phyloP scores from a whole-genome alignment of 1,139 yeast genomes.

The Geotrichum macrosporum region DNA sequence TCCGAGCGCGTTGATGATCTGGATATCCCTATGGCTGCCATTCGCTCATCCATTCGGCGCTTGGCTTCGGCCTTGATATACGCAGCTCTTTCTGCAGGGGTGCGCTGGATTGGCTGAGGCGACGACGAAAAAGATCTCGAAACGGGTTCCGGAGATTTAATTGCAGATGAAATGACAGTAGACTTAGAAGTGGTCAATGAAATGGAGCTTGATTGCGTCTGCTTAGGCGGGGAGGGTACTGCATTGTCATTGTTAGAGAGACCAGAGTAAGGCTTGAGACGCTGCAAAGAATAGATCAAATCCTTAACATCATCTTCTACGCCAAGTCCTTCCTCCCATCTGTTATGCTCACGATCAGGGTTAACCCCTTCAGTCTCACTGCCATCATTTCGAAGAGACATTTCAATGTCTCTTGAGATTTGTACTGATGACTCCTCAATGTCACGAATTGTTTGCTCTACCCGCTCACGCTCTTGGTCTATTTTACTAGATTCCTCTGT shows the following conservation, averaged over 20 bases:
- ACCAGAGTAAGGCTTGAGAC: slow-evolving; percentile 21
- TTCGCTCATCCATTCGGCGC: slow-evolving; percentile 79
- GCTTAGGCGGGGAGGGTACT: background rate
- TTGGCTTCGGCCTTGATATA: slow-evolving; percentile 88
- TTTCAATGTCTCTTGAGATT: slow-evolving; percentile 58
- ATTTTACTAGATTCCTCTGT: slow-evolving; percentile 54
- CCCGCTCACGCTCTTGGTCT: slow-evolving; percentile 51
- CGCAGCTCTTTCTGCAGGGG: slow-evolving; percentile 67
- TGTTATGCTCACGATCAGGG: slow-evolving; percentile 55
- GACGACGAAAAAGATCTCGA: slow-evolving; percentile 20
- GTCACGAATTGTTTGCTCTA: slow-evolving; percentile 52
- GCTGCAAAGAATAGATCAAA: slow-evolving; percentile 55
- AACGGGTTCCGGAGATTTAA: slow-evolving; percentile 9
- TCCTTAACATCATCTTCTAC: slow-evolving; percentile 62
- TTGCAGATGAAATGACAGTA: slow-evolving; percentile 2
- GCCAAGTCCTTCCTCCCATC: slow-evolving; percentile 86
- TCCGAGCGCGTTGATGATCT: slow-evolving; percentile 29
- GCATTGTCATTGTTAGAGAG: background rate
- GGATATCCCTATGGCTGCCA: slow-evolving; percentile 78
- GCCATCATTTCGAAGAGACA: slow-evolving; percentile 23
- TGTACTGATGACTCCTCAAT: slow-evolving; percentile 70
- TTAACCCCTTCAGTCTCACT: slow-evolving; percentile 35
- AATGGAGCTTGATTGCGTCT: slow-evolving; percentile 6
- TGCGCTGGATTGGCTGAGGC: slow-evolving; percentile 27
- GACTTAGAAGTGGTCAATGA: background rate